phyloP scores from a whole-genome alignment of 768 basidiomycete species.

The Termitomyces sp. region DNA sequence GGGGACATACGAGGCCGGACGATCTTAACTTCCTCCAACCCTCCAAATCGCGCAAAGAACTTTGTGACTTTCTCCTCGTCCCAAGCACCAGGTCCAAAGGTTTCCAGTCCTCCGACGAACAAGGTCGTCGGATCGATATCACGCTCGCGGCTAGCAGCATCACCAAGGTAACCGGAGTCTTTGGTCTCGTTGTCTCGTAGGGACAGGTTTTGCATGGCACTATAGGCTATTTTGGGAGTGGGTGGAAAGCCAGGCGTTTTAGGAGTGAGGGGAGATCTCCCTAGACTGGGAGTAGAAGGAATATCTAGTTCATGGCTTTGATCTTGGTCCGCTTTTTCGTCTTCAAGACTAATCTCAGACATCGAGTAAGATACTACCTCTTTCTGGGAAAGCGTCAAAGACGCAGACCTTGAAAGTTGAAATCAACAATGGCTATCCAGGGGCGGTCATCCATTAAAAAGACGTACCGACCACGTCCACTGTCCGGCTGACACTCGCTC shows the following conservation, averaged over 20 bases:
- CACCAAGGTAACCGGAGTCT: conserved; percentile 18
- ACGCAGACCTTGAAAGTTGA: conserved; percentile 12
- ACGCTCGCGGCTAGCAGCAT: conserved; percentile 25
- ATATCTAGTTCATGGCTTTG: conserved; percentile 38
- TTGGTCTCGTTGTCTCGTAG: conserved; percentile 24
- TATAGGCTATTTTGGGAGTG: conserved; percentile 42
- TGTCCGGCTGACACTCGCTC: conserved; percentile 19
- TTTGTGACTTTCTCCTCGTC: conserved; percentile 57
- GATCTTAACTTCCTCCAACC: conserved; percentile 61
- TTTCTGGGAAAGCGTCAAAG: conserved; percentile 12
- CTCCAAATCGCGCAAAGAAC: conserved; percentile 64
- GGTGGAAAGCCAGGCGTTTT: conserved; percentile 48
- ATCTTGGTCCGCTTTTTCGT: conserved; percentile 13
- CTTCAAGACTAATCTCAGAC: conserved; percentile 6
- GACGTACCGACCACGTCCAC: conserved; percentile 11
- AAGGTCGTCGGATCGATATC: conserved; percentile 65
- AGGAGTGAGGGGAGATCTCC: conserved; percentile 47
- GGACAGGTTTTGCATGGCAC: conserved; percentile 29
- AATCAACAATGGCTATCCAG: background rate
- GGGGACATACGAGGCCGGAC: conserved; percentile 55
- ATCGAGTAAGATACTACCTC: conserved; percentile 2
- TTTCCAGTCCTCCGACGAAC: conserved; percentile 76
- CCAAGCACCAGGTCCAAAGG: conserved; percentile 63
- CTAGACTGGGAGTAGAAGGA: conserved; percentile 43
- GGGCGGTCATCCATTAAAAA: background rate